Evolutionary conservation across 768 basidiomycete genomes (phyloP).

Genomic region (Trametes meyenii): DNA sequence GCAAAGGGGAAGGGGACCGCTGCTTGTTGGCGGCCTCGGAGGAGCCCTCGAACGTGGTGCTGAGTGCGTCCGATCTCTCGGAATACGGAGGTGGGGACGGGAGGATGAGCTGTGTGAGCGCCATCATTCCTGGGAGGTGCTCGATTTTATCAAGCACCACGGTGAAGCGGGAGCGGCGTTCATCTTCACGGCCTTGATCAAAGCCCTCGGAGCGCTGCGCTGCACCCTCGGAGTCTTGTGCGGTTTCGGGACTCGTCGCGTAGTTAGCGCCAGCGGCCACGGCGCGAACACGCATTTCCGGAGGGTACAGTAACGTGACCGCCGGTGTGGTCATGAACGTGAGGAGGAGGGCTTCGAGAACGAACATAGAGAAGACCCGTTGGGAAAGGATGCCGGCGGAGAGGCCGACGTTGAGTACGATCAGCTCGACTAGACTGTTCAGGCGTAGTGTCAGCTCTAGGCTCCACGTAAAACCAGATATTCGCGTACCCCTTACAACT

Average conservation of each 20-base stretch:
- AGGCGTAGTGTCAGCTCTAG: background rate
- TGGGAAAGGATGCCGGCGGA: conserved; percentile 69
- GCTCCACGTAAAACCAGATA: background rate
- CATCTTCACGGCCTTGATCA: conserved; percentile 12
- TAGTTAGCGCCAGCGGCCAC: conserved; percentile 51
- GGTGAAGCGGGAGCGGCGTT: conserved; percentile 65
- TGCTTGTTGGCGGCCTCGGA: conserved; percentile 13
- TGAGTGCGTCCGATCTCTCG: background rate
- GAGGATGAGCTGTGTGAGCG: conserved; percentile 81
- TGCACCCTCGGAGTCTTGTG: conserved; percentile 33
- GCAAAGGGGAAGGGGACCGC: background rate
- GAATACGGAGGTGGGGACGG: conserved; percentile 34
- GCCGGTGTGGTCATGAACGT: conserved; percentile 88
- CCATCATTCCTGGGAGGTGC: conserved; percentile 88
- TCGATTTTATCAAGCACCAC: conserved; percentile 91
- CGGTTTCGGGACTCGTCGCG: conserved; percentile 44
- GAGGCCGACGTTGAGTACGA: conserved; percentile 94
- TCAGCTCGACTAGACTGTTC: conserved; percentile 81
- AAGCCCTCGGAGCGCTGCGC: conserved; percentile 1
- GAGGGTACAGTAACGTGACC: conserved; percentile 69
- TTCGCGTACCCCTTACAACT: conserved; percentile 83
- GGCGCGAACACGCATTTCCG: conserved; percentile 54
- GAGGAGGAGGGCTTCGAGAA: conserved; percentile 78
- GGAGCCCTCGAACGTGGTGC: background rate
- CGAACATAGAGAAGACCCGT: conserved; percentile 94